Base-by-base conservation (phyloP, 352 stramenopile genomes). In the Globisporangium viniferum region DNA sequence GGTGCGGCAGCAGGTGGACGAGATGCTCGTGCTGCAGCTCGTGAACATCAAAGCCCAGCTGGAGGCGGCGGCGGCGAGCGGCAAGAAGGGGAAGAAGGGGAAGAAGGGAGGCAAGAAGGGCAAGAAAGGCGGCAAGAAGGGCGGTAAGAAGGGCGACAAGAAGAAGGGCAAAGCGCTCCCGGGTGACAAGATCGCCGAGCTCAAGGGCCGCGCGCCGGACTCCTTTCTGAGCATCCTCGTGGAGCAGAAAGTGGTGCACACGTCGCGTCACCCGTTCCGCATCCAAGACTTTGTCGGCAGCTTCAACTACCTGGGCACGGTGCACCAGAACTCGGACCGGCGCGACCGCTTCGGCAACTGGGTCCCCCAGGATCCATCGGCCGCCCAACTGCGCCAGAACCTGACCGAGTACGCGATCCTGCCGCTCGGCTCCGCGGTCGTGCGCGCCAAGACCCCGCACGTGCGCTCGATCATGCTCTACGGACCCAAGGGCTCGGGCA, bases 381-480 rank as follows among this genome's bases (percentile, higher is more conserved):
- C 92, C 20, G 90, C 92, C 5, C 93, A 98, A 67, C 66, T 98
- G 27, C 89, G 94, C 10, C 91, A 95, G 74, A 78, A 82, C 3
- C 62, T 98, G 20, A 97, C 77, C 39, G 94, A 98, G 77, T 98
- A 97, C 67, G 92, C 82, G 15, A 86, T 98, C 46, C 71, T 98
- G 18, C 91, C 95, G 1, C 76, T 98, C 27, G 91, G 91, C 9
- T 93, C 86, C 7, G 51, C 77, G 20, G 74, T 86, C 59, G 80
- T 98, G 31, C 88, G 89, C 66, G 68, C 77, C n/a, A 84, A 83
- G 33, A 86, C 93, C 6, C 80, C 82, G 20, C 63, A 86, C 20
- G 78, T 98, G 15, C 91, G 88, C 39, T 97, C 95, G 18, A 85
- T 99, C 62, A 80, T 99, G 67, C 79, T 99, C 10, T 99, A 98